These are phyloP conservation scores for Talaromyces piceae DNA, from an alignment of 2,329 filamentous ascomycete species.

Conservation along the genomic window DNA sequence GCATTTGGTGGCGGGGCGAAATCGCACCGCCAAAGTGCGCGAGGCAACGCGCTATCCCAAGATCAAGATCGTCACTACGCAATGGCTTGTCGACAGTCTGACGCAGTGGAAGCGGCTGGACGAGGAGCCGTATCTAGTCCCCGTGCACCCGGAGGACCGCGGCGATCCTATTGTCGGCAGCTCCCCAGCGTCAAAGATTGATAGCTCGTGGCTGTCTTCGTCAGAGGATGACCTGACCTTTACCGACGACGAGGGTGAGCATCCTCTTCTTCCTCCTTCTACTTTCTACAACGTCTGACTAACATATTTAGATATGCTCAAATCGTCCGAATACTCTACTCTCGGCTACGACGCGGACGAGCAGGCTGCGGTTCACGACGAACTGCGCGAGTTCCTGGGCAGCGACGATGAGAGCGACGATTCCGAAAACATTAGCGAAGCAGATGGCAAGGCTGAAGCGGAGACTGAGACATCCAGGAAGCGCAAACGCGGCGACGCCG, in stretches of 20 bases:
- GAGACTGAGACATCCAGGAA: constrained; percentile 13
- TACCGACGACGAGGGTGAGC: constrained; percentile 36
- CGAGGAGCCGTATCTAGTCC: constrained; percentile 69
- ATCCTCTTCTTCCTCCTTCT: not conserved
- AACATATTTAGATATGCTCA: constrained; percentile 39
- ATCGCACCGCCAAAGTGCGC: constrained; percentile 83
- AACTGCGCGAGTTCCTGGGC: constrained; percentile 65
- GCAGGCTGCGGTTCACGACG: constrained; percentile 60
- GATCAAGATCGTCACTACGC: constrained; percentile 85
- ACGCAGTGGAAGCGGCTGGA: constrained; percentile 75
- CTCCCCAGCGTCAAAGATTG: constrained; percentile 34
- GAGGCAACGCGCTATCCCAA: constrained; percentile 70
- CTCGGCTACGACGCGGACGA: constrained; percentile 55
- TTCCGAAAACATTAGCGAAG: constrained; percentile 39
- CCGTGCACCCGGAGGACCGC: constrained; percentile 64
- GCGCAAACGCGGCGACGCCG: constrained; percentile 28
- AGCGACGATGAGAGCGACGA: constrained; percentile 44
- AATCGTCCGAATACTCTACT: constrained; percentile 43
- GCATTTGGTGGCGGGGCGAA: constrained; percentile 47
- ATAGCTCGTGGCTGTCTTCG: constrained; percentile 38
- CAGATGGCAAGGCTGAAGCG: not conserved
- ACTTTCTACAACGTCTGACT: no score
- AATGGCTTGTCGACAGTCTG: constrained; percentile 82
- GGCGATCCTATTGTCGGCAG: constrained; percentile 29
- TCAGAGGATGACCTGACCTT: constrained; percentile 42